Base-by-base conservation (phyloP, 352 stramenopile species). In the Pythium brachiatum region DNA sequence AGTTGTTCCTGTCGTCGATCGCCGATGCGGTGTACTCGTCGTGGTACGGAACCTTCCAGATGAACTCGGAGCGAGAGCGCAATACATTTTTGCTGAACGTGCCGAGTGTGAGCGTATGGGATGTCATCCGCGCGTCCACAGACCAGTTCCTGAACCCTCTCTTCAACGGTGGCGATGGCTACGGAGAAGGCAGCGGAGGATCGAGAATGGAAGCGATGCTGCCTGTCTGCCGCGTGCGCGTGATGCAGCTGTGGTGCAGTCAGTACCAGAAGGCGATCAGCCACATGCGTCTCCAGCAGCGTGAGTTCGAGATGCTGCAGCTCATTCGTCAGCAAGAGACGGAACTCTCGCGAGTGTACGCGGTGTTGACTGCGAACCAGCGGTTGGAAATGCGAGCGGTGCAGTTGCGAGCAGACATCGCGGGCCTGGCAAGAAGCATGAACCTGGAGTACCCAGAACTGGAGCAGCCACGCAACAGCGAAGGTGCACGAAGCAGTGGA, bases 1-100 rank as follows among this genome's bases (percentile, higher is more conserved):
- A 97, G 69, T 63, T 90, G 15, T 81, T 97, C 38, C 70, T 99
- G 20, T 81, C 98, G 26, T 87, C 91, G 7, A 78, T 99, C 12
- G 96, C 94, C 0, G 96, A 99, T 62, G 94, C 98, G 51, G 84
- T 99, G 21, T 99, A 99, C 70, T 98, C 92, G 13, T 98, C 93
- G 47, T 97, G 96, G 66, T 99, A 92, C 59, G 88, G 88, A n/a
- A 96, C 84, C 7, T 97, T 97, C 55, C 85, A 95, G 57, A 90
- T 87, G 64, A 97, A 97, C 66, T 94, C 74, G n/a, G 86, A 96
- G 62, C 73, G 73, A 23, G 83, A 95, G 32, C 75, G 88, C 12
- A 73, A 72, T 8, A 64, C 66, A n/a, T 93, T 94, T 46, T 53
- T 92, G 21, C 70, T 70, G 4, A 86, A 67, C 21, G 78, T 92